These are phyloP conservation scores for Cercospora citrullina DNA, from an alignment of 2,329 filamentous ascomycete species.

Conservation along the genomic window DNA sequence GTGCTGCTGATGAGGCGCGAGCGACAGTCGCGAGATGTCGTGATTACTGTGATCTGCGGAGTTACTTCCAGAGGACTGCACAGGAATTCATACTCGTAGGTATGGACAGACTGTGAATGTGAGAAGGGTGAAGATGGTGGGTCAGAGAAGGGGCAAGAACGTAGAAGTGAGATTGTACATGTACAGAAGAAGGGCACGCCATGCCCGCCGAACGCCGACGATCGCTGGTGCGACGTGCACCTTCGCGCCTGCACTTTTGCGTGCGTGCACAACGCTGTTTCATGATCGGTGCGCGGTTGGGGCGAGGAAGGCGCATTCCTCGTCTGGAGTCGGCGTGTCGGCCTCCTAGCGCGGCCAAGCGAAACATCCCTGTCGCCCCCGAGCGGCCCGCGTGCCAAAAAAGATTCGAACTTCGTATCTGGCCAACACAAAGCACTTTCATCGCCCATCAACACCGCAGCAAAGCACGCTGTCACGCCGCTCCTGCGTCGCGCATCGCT, in stretches of 20 bases:
- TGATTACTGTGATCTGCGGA: neutral
- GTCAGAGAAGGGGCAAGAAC: neutral
- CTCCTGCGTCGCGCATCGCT: neutral
- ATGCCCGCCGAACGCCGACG: neutral
- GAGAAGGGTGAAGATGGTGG: neutral
- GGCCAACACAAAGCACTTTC: neutral
- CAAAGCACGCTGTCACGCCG: neutral
- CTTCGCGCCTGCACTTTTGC: conserved; percentile 2
- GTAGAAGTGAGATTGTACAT: neutral
- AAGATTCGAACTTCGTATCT: neutral
- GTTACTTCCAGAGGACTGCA: neutral
- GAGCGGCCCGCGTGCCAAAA: neutral
- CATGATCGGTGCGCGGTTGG: neutral
- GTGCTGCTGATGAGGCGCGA: neutral
- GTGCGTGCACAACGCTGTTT: neutral
- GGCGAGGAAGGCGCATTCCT: neutral
- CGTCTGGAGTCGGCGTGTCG: neutral
- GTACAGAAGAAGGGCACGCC: neutral
- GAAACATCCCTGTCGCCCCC: neutral
- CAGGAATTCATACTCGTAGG: conserved; percentile 1
- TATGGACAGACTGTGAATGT: neutral
- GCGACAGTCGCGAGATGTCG: neutral
- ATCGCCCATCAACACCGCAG: neutral
- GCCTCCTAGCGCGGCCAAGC: neutral
- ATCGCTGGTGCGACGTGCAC: neutral